These are phyloP conservation scores for Wickerhamiella azymoides DNA, from an alignment of 805 yeast species.

Conservation along the genomic window DNA sequence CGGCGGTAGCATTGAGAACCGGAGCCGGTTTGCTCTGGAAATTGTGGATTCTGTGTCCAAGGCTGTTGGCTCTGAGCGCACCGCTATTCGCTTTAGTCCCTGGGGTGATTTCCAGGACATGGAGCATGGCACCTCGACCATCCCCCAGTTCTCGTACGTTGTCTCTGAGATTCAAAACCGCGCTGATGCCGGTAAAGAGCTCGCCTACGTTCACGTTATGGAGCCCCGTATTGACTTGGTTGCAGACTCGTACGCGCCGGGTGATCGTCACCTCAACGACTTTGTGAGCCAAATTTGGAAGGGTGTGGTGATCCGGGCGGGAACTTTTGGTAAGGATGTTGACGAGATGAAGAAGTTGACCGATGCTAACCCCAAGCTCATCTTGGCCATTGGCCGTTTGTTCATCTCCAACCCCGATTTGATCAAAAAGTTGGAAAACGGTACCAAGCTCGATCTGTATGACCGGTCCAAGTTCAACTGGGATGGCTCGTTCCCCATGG, in stretches of 20 bases:
- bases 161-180: conserved; percentile 30
- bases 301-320: conserved; percentile 18
- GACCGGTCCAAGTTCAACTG: conserved; percentile 37
- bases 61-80: conserved; percentile 25
- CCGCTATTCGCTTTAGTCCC: conserved; percentile 30
- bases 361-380: conserved; percentile 17
- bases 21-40: conserved; percentile 38
- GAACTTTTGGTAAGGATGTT: conserved; percentile 14
- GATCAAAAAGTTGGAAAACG: conserved; percentile 31
- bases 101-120: conserved; percentile 25
- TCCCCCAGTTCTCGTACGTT: conserved; percentile 31
- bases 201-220: conserved; percentile 33
- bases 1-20: conserved; percentile 50
- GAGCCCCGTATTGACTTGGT: conserved; percentile 32
- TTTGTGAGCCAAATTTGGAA: conserved; percentile 17
- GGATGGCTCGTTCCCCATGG: background rate
- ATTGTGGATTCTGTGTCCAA: conserved; percentile 30
- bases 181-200: conserved; percentile 26
- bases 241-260: conserved; percentile 5
- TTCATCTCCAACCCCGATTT: conserved; percentile 46
- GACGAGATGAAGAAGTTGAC: conserved; percentile 12
- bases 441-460: conserved; percentile 31
- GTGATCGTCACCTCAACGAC: conserved; percentile 9
- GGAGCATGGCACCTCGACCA: conserved; percentile 21
- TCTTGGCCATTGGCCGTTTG: conserved; percentile 34